Base-by-base conservation (phyloP, 441 rosid species). In the Aleurites moluccanus region DNA sequence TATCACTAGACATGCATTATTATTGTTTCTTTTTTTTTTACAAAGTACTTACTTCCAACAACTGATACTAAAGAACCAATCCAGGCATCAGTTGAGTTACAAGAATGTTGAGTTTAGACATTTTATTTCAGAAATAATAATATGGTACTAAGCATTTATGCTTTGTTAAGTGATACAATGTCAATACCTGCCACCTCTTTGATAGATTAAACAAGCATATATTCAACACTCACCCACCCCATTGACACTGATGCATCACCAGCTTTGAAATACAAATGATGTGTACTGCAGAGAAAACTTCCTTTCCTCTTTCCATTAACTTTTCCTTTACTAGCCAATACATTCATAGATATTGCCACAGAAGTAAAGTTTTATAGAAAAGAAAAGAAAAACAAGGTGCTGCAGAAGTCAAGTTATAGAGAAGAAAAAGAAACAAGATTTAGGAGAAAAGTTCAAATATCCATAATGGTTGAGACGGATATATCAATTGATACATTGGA, bases 141-240 rank as follows among this genome's bases (percentile, higher is more conserved):
- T 30, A n/a, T 13, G 6, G n/a, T 3, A 45, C 3, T 5, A 53
- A 56, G 10, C 9, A 73, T 33, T 33, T 38, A 47, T 14, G 21
- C 14, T 49, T 33, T 56, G 11, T 72, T 13, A 23, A 71, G 71
- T 38, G 70, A 62, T 62, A 67, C n/a, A 49, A 44, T 45, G 72
- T 67, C 66, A 61, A 67, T 30, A 79, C 73, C 70, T 79, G 69
- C 73, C 66, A 68, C 25, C 62, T 45, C 44, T 69, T 28, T 23
- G 56, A 73, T 52, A 70, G 55, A 77, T 20, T 65, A 74, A 68
- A 49, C 71, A 75, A 20, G 57, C 65, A 67, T 64, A 67, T 44
- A 53, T 77, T 70, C 75, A 77, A 53, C 74, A 73, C 25, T 65
- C 69, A 75, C 76, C 76, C 57, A 76, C 78, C 67, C 69, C 64